Base-by-base conservation (phyloP, 768 basidiomycete genomes). In the Amanita molliuscula region DNA sequence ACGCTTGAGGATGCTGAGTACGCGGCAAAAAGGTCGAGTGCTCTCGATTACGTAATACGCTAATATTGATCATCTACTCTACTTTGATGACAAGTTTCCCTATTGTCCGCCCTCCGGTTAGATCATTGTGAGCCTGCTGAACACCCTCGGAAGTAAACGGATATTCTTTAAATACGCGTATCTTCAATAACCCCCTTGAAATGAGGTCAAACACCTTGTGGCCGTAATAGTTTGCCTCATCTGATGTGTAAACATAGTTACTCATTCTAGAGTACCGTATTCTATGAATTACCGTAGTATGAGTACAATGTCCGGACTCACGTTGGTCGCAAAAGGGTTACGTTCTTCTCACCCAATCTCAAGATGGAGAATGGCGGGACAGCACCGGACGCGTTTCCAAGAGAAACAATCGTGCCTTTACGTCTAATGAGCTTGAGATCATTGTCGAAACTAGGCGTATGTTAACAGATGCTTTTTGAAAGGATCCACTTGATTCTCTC, bases 371-470 rank as follows among this genome's bases (percentile, higher is more conserved):
- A 82, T 0, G 88, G 84, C 28, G 79, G 77, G 2, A 89, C 85
- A 6, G 83, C 65, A 2, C 93, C 93, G 6, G 91, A 95, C 0
- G 95, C 90, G 58, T 97, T 98, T 0, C 96, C 96, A 47, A 92
- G 78, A 6, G 82, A 84, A 11, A 96, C 88, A 31, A 96, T 75
- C 0, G 92, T 95, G 2, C 90, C 94, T 62, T 95, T 96, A 35
- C 90, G 74, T 56, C 79, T 78, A 56, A 88, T 72, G 64, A 92
- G 70, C 63, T 82, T 77, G 67, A 95, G 88, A 69, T 94, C 74
- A 53, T 75, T 74, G 18, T 40, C 38, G 38, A 40, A 40, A 20
- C 38, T 40, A 20, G 38, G 11, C 4, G 10, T 2, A 20, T 5
- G 21, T 11, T 21, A 53, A 89, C 85, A 61, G 85, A 87, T 4